Percentiles rank a stretch among this genome's conserved stretches.
Conservation (phyloP, 495 filamentous ascomycete species). For the Chaetomium tenue region DNA sequence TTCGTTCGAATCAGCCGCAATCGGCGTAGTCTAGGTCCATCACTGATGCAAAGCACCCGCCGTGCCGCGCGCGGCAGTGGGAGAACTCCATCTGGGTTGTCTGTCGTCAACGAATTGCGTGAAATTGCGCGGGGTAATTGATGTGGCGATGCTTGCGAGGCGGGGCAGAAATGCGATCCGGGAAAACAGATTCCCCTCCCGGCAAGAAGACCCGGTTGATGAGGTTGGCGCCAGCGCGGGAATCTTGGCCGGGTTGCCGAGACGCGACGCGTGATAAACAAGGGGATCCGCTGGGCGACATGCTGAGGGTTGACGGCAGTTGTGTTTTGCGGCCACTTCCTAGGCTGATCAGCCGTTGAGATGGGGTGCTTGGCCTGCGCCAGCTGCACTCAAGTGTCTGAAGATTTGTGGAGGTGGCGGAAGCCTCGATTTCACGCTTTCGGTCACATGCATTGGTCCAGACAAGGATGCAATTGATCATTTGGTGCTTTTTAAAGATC, state of each 20-base stretch:
- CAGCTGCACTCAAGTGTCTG: neutral
- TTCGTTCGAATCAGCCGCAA: neutral
- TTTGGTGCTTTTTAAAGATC: neutral
- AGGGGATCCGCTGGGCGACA: neutral
- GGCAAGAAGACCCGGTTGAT: slow-evolving; percentile 5
- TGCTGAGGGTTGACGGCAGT: neutral
- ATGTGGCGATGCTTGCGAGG: neutral
- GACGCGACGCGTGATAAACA: slow-evolving; percentile 9
- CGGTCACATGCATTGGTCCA: too few relatives aligned
- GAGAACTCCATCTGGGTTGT: neutral
- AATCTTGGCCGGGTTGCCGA: slow-evolving; percentile 15
- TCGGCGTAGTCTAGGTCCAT: slow-evolving; percentile 4
- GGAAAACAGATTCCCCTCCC: slow-evolving; percentile 24
- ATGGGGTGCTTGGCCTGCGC: neutral
- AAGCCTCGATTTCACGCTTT: too few relatives aligned
- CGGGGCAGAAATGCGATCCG: neutral
- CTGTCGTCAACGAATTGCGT: neutral
- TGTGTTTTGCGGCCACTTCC: neutral
- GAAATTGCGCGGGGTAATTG: slow-evolving; percentile 17
- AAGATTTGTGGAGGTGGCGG: slow-evolving; percentile 1
- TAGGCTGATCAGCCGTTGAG: neutral
- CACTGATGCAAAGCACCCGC: slow-evolving; percentile 1
- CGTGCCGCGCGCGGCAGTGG: slow-evolving; percentile 16
- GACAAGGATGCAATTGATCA: neutral
- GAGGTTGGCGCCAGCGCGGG: neutral